Conservation (phyloP, 169 alveolate genomes). For the Theileria equi region DNA sequence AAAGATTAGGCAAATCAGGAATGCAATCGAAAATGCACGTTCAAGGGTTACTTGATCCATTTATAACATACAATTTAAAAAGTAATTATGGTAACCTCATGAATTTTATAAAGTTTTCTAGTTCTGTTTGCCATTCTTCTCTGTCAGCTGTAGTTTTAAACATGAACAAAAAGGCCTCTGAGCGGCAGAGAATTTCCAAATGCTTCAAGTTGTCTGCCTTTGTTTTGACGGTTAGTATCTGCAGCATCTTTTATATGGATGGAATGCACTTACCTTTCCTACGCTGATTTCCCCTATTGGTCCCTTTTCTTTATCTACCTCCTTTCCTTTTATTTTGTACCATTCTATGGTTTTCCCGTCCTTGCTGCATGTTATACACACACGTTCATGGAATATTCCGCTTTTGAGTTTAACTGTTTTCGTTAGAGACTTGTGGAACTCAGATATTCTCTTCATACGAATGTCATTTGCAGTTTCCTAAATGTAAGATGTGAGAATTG, state of each 20-base stretch:
- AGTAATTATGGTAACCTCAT: slow-evolving; percentile 48
- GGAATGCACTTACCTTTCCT: background rate
- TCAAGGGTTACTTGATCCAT: no score
- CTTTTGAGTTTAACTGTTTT: slow-evolving; percentile 69
- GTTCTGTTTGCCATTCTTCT: slow-evolving; percentile 72
- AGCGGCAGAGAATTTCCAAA: slow-evolving; percentile 67
- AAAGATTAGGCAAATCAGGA: slow-evolving; percentile 62
- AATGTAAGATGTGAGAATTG: background rate
- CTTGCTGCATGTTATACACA: slow-evolving; percentile 68
- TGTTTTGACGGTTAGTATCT: slow-evolving; percentile 68
- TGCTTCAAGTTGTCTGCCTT: slow-evolving; percentile 67
- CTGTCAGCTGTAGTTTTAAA: slow-evolving; percentile 73
- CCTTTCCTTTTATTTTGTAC: slow-evolving; percentile 69
- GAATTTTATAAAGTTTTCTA: slow-evolving; percentile 64
- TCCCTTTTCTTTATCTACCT: slow-evolving; percentile 60
- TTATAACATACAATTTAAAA: no score
- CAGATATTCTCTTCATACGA: slow-evolving; percentile 57
- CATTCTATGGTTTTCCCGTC: slow-evolving; percentile 71
- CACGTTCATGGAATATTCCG: slow-evolving; percentile 68
- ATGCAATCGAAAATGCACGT: no score
- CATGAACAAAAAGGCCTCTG: slow-evolving; percentile 60
- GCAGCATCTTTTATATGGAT: slow-evolving; percentile 8
- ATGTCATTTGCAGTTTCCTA: slow-evolving; percentile 70
- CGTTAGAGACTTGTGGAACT: slow-evolving; percentile 65
- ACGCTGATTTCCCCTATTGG: slow-evolving; percentile 45